Evolutionary conservation across 164 flowering plant species (phyloP), one percentile per base, ranked within the genome.

Genomic region (Sextonia rubra): DNA sequence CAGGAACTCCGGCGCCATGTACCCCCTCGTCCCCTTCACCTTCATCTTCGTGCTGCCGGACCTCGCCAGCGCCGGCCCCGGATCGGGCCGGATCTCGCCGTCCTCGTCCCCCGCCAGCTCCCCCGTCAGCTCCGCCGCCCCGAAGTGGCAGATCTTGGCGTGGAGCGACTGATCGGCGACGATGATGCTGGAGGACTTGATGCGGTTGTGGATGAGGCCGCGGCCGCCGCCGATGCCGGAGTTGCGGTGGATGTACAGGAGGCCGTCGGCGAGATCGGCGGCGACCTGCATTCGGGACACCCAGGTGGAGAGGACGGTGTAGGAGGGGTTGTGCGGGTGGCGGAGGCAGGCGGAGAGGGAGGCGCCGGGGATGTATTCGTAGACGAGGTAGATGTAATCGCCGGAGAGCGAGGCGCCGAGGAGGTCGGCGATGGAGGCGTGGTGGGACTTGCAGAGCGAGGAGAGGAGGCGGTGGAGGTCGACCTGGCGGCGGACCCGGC

Each of bases 71-170:
- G 6, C 32, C 3, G 15, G 58, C 58, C n/a, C 12, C 26, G 62
- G 15, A 52, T 52, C 58, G 0, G 58, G n/a, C 12, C 17, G 20
- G 58, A 3, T 20, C 58, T 52, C 64, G 89, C 93, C 81, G 93
- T 0, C 91, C 95, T 80, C 66, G 79, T 85, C 11, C 30, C 77
- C 80, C 9, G 75, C 69, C 63, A 77, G 65, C 72, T 93, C 98
- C 29, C 97, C 91, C 80, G 94, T 86, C 26, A 95, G 80, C 69
- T 85, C 87, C 3, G 97, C 83, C 1, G 91, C 82, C 9, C 97
- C 98, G 77, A 91, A 91, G 70, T 91, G 98, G 75, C 94, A 90
- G 64, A 93, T 85, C 80, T 81, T 85, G 6, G 91, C 97, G 60
- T 77, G 80, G 69, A 85, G 80, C 7, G 80, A 74, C 0, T 87